These are phyloP conservation scores for Lentinula raphanica DNA, from an alignment of 768 basidiomycete genomes.

Conservation along the genomic window DNA sequence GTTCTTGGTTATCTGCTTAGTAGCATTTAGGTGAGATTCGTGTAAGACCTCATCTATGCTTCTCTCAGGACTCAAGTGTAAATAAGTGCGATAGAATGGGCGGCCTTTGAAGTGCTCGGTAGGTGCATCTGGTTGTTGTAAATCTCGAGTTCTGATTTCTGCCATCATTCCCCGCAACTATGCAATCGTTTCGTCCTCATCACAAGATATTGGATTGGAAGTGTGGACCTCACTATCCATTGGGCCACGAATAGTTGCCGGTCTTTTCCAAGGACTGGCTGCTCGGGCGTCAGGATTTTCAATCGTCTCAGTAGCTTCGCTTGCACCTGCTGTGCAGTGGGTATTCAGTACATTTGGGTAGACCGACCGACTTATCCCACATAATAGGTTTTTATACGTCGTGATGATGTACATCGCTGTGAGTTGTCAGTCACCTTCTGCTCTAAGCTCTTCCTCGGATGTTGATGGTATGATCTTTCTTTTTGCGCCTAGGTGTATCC, in stretches of 20 bases:
- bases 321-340: slow-evolving; percentile 70
- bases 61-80: not conserved
- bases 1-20: slow-evolving; percentile 56
- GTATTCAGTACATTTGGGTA: slow-evolving; percentile 15
- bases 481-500: slow-evolving; percentile 34
- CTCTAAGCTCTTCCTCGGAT: slow-evolving; percentile 6
- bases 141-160: too few relatives aligned
- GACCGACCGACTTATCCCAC: not conserved
- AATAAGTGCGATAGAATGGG: slow-evolving; percentile 62
- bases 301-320: slow-evolving; percentile 37
- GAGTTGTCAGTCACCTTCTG: slow-evolving; percentile 17
- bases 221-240: slow-evolving; percentile 32
- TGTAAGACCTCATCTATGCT: not conserved
- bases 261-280: slow-evolving; percentile 51
- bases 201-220: slow-evolving; percentile 35
- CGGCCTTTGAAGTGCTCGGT: slow-evolving; percentile 62
- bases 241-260: slow-evolving; percentile 36
- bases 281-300: slow-evolving; percentile 49
- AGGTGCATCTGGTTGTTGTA: slow-evolving; percentile 11
- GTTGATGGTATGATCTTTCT: not conserved
- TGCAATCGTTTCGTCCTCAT: not conserved
- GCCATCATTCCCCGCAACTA: not conserved
- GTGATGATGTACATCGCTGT: slow-evolving; percentile 76
- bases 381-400: slow-evolving; percentile 58
- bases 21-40: slow-evolving; percentile 47